Base-by-base conservation (phyloP, 139 green algal species). In the Coelastrella sp. region DNA sequence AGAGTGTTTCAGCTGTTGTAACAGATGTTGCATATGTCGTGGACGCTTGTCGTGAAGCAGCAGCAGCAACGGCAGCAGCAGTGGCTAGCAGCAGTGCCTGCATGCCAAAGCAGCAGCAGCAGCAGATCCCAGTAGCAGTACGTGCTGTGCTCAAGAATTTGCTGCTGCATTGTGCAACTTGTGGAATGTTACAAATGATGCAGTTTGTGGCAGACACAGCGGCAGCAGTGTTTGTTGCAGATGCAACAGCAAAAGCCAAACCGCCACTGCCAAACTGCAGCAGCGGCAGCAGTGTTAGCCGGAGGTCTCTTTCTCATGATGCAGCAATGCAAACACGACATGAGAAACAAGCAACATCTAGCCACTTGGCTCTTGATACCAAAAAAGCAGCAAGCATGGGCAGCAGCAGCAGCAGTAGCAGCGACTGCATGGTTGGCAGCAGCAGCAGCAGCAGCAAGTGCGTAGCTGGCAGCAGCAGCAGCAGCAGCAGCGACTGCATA, bases 311-410 rank as follows among this genome's bases (percentile, higher is more conserved):
- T n/a, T n/a, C n/a, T n/a, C n/a, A n/a, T n/a, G n/a, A n/a, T n/a
- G n/a, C n/a, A n/a, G n/a, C n/a, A n/a, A n/a, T n/a, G n/a, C n/a
- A n/a, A n/a, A n/a, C n/a, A n/a, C n/a, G n/a, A n/a, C n/a, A n/a
- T n/a, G n/a, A n/a, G n/a, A n/a, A n/a, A n/a, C n/a, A n/a, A n/a
- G n/a, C n/a, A n/a, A n/a, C n/a, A n/a, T n/a, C n/a, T n/a, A n/a
- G n/a, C n/a, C n/a, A n/a, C n/a, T n/a, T n/a, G n/a, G n/a, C n/a
- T n/a, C n/a, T n/a, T n/a, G n/a, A n/a, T n/a, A 15, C 13, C 48
- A 57, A 57, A 15, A 57, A 11, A 57, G 48, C 48, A 57, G 17
- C 13, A 57, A 1, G 48, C 13, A 11, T 96, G 62, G 88, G 51
- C 45, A 78, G 45, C 41, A 85, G 45, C 73, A 50, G 73, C 30